Conservation (phyloP, 306 rosid species). For the Malus sieversii region DNA sequence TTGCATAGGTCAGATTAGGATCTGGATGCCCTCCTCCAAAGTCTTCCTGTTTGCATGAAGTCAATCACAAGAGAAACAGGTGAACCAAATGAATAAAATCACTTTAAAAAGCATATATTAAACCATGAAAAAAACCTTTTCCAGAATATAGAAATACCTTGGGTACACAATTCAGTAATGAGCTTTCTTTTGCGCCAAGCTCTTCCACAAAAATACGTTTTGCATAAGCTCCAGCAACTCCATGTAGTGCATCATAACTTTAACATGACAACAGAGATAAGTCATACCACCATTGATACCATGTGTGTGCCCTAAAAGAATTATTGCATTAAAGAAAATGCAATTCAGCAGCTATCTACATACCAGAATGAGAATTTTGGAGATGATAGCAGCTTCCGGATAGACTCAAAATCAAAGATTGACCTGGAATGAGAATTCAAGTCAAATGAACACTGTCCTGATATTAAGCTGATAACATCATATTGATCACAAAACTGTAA, state of each 20-base stretch:
- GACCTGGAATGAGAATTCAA: slow-evolving; percentile 47
- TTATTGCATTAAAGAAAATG: slow-evolving; percentile 2
- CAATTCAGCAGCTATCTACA: slow-evolving; percentile 11
- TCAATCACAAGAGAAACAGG: background rate
- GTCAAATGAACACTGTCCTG: background rate
- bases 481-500: background rate
- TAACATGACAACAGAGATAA: slow-evolving; percentile 14
- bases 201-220: slow-evolving; percentile 89
- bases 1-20: slow-evolving; percentile 97
- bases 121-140: background rate
- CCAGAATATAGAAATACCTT: slow-evolving; percentile 46
- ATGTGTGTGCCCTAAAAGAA: background rate
- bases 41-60: slow-evolving; percentile 67
- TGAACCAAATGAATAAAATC: background rate
- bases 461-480: background rate
- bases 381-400: slow-evolving; percentile 65
- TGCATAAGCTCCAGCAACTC: slow-evolving; percentile 98
- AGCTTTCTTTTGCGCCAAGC: slow-evolving; percentile 94
- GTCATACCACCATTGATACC: background rate
- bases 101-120: background rate
- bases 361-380: slow-evolving; percentile 96
- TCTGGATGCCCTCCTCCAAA: slow-evolving; percentile 99
- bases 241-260: slow-evolving; percentile 84
- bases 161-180: slow-evolving; percentile 82
- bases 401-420: slow-evolving; percentile 77